Base-by-base conservation (phyloP, 306 rosid species). In the Quercus berberidifolia region DNA sequence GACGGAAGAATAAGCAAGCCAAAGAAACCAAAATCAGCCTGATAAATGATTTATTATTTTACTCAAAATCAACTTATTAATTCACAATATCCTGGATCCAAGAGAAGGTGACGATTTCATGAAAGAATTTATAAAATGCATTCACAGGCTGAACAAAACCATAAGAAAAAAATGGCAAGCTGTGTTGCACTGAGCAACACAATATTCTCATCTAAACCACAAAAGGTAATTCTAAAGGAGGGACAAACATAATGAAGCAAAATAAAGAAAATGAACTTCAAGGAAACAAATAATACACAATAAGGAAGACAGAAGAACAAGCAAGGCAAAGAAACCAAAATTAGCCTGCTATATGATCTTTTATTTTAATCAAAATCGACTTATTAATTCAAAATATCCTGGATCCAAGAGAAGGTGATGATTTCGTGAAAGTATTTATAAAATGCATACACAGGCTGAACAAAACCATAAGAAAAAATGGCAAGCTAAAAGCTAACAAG, bases 181-280 rank as follows among this genome's bases (percentile, higher is more conserved):
- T 93, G 98, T 76, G 90, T 91, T 8, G 97, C 98, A 74, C 98
- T 97, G 74, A 93, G 84, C 71, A 93, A 74, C 20, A 93, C 98
- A 65, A 93, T 90, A 77, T 90, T 91, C 81, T 91, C 98, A 92
- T 88, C 92, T 88, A 89, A 83, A 88, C 78, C 20, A 59, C 43
- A 41, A 28, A 83, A 78, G 23, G 67, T n/a, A 69, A 63, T 49
- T 54, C 33, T 65, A 73, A 74, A 74, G 77, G 35, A 76, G 62
- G 26, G 26, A 25, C 26, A 25, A 25, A 25, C 99, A 95, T 95
- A 82, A 95, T 25, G 26, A 25, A 25, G 26, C 26, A 25, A 25
- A 25, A 25, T 25, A 25, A 25, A 25, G 26, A 25, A 25, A 25
- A 25, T 25, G 26, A 25, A 25, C 26, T 25, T 25, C 26, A 25